Percentiles rank a stretch among this genome's conserved stretches.
Evolutionary conservation across 495 filamentous ascomycete genomes (phyloP).

Genomic region (Aspergillus saccharolyticus): DNA sequence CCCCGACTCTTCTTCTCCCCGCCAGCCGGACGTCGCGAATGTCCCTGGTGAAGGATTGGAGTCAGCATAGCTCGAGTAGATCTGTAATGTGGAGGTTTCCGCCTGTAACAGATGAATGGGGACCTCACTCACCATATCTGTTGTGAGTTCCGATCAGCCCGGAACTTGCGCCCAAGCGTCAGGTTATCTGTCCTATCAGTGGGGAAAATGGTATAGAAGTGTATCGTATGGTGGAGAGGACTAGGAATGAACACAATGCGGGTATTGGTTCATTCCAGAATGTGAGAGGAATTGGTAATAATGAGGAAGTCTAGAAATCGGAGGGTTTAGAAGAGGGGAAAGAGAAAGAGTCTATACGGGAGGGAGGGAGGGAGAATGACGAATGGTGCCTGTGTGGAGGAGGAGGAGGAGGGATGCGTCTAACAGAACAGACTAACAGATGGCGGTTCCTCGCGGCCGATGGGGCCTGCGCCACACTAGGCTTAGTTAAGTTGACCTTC

Average conservation of each 20-base stretch:
- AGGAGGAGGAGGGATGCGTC: not conserved
- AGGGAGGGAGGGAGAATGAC: conserved; percentile 15
- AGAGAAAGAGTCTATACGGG: conserved; percentile 12
- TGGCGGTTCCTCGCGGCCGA: not conserved
- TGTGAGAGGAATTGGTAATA: conserved; percentile 10
- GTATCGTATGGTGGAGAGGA: conserved; percentile 9
- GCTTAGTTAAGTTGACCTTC: conserved; percentile 11
- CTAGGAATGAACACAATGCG: conserved; percentile 15
- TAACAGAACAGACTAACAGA: conserved; percentile 2
- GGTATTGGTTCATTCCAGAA: conserved; percentile 15
- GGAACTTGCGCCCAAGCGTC: conserved; percentile 29
- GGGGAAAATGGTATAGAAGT: conserved; percentile 11
- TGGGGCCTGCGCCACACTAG: conserved; percentile 26
- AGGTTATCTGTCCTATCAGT: conserved; percentile 31
- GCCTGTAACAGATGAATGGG: not conserved
- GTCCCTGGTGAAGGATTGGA: conserved; percentile 31
- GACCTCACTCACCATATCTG: conserved; percentile 30
- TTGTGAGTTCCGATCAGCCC: conserved; percentile 28
- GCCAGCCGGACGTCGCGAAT: conserved; percentile 45
- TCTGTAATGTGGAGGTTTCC: not conserved
- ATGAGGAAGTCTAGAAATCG: conserved; percentile 8
- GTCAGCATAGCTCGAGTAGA: conserved; percentile 1
- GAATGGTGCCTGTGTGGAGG: conserved; percentile 17
- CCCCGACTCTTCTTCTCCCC: conserved; percentile 46
- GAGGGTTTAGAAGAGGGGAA: conserved; percentile 7